Conservation (phyloP, 139 green algal species). For the Tetradesmus lagerheimii region DNA sequence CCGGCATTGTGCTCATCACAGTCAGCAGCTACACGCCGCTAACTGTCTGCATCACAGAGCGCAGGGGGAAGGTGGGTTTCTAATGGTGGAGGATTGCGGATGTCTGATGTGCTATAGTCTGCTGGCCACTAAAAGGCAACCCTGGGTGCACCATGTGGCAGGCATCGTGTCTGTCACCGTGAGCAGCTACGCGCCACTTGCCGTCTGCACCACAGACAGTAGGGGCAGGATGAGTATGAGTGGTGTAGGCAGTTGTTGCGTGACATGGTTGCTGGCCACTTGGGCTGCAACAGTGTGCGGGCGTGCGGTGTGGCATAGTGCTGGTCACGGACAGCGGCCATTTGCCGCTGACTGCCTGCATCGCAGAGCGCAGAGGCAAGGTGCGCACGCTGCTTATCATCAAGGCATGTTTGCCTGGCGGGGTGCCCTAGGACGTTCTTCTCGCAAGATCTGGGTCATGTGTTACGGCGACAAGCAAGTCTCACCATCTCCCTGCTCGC, state of each 20-base stretch:
- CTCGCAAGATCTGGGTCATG: too few relatives aligned
- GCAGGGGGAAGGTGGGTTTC: constrained; percentile 74
- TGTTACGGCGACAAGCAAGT: too few relatives aligned
- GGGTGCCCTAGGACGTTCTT: too few relatives aligned
- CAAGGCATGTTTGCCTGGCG: too few relatives aligned
- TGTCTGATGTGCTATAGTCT: too few relatives aligned
- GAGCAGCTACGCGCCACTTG: constrained; percentile 86
- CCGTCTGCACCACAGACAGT: constrained; percentile 85
- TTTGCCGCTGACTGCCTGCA: constrained; percentile 84
- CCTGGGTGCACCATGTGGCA: too few relatives aligned
- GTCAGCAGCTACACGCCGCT: constrained; percentile 87
- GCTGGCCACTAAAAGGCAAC: too few relatives aligned
- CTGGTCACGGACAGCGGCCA: constrained; percentile 82
- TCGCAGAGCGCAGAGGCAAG: constrained; percentile 83
- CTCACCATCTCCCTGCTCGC: too few relatives aligned
- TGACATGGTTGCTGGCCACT: too few relatives aligned
- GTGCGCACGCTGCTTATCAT: too few relatives aligned
- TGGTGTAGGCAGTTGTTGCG: not conserved
- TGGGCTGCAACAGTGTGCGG: too few relatives aligned
- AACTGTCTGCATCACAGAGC: constrained; percentile 87
- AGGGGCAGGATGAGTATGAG: constrained; percentile 63
- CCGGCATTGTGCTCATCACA: constrained; percentile 80
- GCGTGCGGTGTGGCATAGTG: too few relatives aligned
- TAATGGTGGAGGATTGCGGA: constrained; percentile 9
- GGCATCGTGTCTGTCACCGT: constrained; percentile 85